Percentiles rank a stretch among this genome's conserved stretches.
Conservation (phyloP, 2,329 filamentous ascomycete genomes). For the Blastomyces percursus region DNA sequence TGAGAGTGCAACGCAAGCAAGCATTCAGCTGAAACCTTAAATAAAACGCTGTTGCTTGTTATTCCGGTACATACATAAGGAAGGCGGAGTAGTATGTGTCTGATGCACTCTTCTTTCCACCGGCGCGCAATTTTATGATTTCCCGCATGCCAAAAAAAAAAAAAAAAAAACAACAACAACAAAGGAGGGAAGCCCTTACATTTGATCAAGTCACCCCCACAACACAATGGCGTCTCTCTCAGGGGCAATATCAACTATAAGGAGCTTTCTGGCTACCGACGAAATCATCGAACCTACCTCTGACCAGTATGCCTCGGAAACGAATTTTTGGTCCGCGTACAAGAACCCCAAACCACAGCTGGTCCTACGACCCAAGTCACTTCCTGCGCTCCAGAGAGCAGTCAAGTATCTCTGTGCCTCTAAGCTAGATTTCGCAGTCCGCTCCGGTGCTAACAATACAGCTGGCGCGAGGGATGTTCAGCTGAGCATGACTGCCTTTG, state of each 20-base stretch:
- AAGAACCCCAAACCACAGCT: constrained; percentile 25
- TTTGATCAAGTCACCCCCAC: neutral
- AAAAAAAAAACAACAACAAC: neutral
- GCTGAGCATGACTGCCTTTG: constrained; percentile 29
- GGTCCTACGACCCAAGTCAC: constrained; percentile 24
- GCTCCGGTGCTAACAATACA: constrained; percentile 28
- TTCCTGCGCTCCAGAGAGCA: constrained; percentile 22
- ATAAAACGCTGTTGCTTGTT: no score
- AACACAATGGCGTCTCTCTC: neutral
- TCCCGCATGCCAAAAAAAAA: neutral
- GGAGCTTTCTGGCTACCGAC: constrained; percentile 8
- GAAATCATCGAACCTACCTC: constrained; percentile 20
- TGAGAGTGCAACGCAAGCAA: no score
- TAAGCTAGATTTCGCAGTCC: constrained; percentile 29
- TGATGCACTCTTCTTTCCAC: neutral
- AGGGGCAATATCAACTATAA: neutral
- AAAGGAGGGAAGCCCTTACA: neutral
- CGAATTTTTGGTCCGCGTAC: constrained; percentile 25
- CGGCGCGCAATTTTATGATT: neutral
- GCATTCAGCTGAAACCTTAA: no score
- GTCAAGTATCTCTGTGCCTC: constrained; percentile 25
- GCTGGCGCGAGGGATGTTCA: constrained; percentile 30
- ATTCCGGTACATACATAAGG: no score
- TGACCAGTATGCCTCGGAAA: constrained; percentile 16
- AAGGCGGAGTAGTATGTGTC: neutral